phyloP scores from a whole-genome alignment of 163 green algal genomes.

The Coccomyxa subellipsoidea region DNA sequence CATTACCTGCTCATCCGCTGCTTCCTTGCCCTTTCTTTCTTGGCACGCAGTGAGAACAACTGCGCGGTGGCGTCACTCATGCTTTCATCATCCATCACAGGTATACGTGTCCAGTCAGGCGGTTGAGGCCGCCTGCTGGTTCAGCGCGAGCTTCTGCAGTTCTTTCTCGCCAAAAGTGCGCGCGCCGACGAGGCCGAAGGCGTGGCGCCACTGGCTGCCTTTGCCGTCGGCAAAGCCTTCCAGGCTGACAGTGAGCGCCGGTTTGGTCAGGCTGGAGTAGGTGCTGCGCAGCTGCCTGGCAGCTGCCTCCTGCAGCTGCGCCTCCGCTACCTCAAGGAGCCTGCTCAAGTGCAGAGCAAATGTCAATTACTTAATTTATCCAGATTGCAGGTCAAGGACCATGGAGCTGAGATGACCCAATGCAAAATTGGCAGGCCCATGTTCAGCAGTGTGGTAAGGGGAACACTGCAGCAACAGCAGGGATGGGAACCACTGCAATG shows the following conservation, averaged over 20 bases:
- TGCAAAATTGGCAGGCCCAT: too few species aligned
- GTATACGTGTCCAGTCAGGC: too few species aligned
- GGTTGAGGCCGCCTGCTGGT: not conserved
- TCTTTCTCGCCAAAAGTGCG: constrained; percentile 6
- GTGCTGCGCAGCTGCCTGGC: not conserved
- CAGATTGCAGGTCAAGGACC: not conserved
- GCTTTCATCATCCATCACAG: too few species aligned
- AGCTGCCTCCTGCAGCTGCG: constrained; percentile 8
- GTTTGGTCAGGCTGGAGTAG: constrained; percentile 3
- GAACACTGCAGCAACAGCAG: too few species aligned
- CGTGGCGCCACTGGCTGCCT: not conserved
- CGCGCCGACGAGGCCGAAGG: not conserved
- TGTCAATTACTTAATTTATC: not conserved
- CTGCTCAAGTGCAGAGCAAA: not conserved
- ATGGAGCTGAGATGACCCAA: too few species aligned
- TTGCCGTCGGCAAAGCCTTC: constrained; percentile 3
- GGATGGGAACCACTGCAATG: too few species aligned
- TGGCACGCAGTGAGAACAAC: too few species aligned
- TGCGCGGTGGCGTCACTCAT: too few species aligned
- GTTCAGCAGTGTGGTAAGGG: too few species aligned
- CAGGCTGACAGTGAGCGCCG: constrained; percentile 7
- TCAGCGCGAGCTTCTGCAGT: not conserved
- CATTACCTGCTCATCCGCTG: too few species aligned
- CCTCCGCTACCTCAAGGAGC: not conserved
- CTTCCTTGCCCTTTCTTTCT: too few species aligned